A percentile compares a stretch with the other conserved stretches of the same genome.
phyloP scores from a whole-genome alignment of 306 rosid species.

The Cucumis melo region DNA sequence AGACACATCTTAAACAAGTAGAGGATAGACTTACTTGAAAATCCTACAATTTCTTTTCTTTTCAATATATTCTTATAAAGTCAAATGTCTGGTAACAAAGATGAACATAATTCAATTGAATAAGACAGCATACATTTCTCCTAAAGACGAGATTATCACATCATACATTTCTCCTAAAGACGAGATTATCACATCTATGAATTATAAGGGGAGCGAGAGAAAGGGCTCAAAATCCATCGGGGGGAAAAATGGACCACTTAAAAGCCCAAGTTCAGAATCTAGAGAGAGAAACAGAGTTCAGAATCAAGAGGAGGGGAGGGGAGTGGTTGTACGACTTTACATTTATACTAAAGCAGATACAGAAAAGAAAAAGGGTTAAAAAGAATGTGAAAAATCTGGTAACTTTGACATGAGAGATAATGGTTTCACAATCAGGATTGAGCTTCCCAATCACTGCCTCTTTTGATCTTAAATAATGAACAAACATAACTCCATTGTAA shows the following conservation, averaged over 20 bases:
- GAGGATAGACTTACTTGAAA: no score
- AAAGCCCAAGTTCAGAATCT: neutral
- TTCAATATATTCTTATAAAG: no score
- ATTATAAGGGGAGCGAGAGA: neutral
- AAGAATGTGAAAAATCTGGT: neutral
- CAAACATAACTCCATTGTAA: neutral
- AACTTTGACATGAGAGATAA: neutral
- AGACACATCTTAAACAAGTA: no score
- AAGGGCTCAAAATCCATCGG: neutral
- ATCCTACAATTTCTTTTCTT: no score
- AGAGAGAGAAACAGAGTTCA: neutral
- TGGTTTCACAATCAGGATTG: neutral
- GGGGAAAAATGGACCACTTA: neutral
- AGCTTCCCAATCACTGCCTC: neutral
- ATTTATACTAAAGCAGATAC: neutral
- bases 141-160: no score
- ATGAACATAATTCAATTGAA: no score
- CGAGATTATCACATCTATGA: neutral
- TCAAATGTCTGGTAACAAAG: no score
- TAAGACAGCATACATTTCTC: neutral
- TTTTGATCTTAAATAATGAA: neutral
- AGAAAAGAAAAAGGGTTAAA: neutral
- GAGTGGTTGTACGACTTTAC: neutral
- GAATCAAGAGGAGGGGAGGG: neutral
- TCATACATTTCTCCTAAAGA: neutral